Base-by-base conservation (phyloP, 768 basidiomycete genomes). In the Tylopilus subfusipes region DNA sequence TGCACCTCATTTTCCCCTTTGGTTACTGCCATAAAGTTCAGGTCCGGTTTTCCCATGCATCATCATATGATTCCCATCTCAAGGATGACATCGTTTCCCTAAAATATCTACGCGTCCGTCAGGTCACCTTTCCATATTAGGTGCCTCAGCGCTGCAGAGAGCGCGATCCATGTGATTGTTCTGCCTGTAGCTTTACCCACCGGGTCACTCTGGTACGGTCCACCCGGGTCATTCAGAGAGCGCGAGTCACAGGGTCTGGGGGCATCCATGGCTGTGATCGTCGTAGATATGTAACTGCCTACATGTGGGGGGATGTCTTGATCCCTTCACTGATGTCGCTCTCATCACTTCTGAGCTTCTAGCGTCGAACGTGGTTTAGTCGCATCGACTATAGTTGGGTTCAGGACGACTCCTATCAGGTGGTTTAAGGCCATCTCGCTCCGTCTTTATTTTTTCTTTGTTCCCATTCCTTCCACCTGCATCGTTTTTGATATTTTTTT, bases 331-430 rank as follows among this genome's bases (percentile, higher is more conserved):
- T 19, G 19, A 21, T 44, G 31, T 34, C 19, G 7, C 21, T 36
- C 38, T 30, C 31, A 22, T 50, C 50, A 38, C 38, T 53, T 55
- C 46, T 18, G 42, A 34, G 5, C 57, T 64, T 56, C 55, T 59
- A 42, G 38, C 55, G 30, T 53, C 18, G 19, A 52, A 54, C 44
- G 50, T 53, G 55, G 38, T 27, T 25, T 53, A 14, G 33, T 44
- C 22, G 42, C 50, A 27, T 46, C 29, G 19, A 42, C n/a, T 21
- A 33, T 42, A 22, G 34, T 10, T 38, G 50, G 43, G 33, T 38
- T 39, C 44, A 13, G 31, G 24, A 14, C 24, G 21, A 24, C 43
- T 48, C 8, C 10, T 19, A 5, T 14, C 33, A 18, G n/a, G 19
- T 5, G 6, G 8, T 29, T 45, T 34, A 52, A 52, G 29, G 11